A percentile compares a stretch with the other conserved stretches of the same genome.
phyloP scores from a whole-genome alignment of 495 filamentous ascomycete genomes.

The Aspergillus baeticus region DNA sequence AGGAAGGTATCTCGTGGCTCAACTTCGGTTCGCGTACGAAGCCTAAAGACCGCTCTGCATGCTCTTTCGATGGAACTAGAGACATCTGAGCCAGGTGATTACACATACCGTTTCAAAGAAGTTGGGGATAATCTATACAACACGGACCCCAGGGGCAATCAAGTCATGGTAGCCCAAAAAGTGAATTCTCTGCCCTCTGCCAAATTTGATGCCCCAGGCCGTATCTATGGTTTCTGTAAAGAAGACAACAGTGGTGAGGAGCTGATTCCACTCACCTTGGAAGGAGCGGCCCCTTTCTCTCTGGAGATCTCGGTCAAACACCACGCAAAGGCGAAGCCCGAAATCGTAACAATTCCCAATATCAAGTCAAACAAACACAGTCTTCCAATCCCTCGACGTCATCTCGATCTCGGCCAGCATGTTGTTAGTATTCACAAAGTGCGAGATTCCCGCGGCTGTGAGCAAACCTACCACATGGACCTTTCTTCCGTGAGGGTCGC shows the following conservation, averaged over 20 bases:
- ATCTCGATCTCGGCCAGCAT: constrained; percentile 81
- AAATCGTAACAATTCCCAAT: constrained; percentile 72
- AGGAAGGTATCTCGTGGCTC: constrained; percentile 63
- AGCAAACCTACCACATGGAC: constrained; percentile 64
- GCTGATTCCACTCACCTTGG: constrained; percentile 77
- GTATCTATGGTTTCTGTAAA: constrained; percentile 92
- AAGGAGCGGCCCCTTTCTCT: constrained; percentile 83
- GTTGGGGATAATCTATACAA: constrained; percentile 83
- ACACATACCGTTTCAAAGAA: constrained; percentile 81
- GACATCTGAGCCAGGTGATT: constrained; percentile 73
- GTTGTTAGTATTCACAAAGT: constrained; percentile 84
- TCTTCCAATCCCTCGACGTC: constrained; percentile 76
- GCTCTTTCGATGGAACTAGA: constrained; percentile 78
- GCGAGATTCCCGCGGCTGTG: constrained; percentile 80
- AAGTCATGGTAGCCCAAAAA: constrained; percentile 70
- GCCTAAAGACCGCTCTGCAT: constrained; percentile 68
- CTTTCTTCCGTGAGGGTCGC: constrained; percentile 76
- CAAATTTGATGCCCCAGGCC: constrained; percentile 79
- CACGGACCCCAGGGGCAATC: constrained; percentile 58
- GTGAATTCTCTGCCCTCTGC: constrained; percentile 81
- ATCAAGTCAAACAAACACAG: constrained; percentile 72
- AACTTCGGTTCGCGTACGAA: constrained; percentile 58
- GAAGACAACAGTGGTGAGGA: constrained; percentile 78
- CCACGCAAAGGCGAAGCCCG: constrained; percentile 72
- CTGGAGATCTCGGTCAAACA: constrained; percentile 92